These are phyloP conservation scores for Pythium diclinum DNA, from an alignment of 352 stramenopile species.

Conservation along the genomic window DNA sequence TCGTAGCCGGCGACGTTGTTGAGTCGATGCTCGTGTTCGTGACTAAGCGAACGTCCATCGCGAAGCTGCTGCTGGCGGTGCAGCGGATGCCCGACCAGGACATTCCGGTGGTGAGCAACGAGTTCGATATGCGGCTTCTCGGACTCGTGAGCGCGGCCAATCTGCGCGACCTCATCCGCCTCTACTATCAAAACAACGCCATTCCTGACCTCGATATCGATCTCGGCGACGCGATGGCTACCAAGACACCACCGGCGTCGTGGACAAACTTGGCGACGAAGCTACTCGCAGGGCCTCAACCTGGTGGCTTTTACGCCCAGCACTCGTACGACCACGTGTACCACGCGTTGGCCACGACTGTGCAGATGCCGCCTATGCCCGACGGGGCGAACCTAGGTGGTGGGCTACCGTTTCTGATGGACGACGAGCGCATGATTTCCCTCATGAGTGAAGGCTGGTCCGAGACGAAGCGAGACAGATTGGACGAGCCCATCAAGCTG, in stretches of 20 bases:
- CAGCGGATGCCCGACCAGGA: constrained; percentile 68
- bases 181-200: constrained; percentile 51
- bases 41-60: constrained; percentile 65
- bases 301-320: constrained; percentile 61
- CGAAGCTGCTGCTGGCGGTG: constrained; percentile 67
- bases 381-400: constrained; percentile 6
- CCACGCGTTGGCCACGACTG: constrained; percentile 46
- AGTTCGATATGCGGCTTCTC: constrained; percentile 62
- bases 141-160: constrained; percentile 60
- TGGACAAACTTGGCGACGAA: constrained; percentile 67
- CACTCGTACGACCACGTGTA: constrained; percentile 69
- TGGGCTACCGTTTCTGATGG: constrained; percentile 71
- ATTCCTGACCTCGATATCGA: constrained; percentile 63
- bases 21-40: constrained; percentile 71
- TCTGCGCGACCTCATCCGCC: constrained; percentile 58
- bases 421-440: constrained; percentile 76
- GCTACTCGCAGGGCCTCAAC: constrained; percentile 35
- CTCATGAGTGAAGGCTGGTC: constrained; percentile 76
- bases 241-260: constrained; percentile 29
- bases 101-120: constrained; percentile 70
- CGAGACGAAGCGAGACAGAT: constrained; percentile 49
- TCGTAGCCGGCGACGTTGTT: constrained; percentile 63
- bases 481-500: constrained; percentile 64
- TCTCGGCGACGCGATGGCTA: constrained; percentile 56
- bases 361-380: constrained; percentile 16